These are phyloP conservation scores for Aspergillus unguis DNA, from an alignment of 2,329 filamentous ascomycete species.

Conservation along the genomic window DNA sequence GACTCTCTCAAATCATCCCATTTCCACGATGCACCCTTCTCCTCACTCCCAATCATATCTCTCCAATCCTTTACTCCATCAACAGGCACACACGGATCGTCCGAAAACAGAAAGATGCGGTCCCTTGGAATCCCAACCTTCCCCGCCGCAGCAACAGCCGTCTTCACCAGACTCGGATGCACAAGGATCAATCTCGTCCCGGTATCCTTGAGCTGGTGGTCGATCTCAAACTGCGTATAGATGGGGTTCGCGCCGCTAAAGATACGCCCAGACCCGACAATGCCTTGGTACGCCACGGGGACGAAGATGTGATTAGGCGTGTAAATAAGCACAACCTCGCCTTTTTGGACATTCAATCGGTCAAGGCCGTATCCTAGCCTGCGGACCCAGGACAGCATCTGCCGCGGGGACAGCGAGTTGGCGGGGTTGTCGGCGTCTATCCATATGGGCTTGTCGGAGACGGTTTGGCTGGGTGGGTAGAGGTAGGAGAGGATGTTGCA, in stretches of 20 bases:
- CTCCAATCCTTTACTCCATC: conserved; percentile 6
- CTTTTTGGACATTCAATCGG: not conserved
- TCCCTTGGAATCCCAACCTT: conserved; percentile 3
- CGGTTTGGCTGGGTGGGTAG: conserved; percentile 9
- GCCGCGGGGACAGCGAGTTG: conserved; percentile 10
- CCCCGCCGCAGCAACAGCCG: not conserved
- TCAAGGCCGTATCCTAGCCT: conserved; percentile 12
- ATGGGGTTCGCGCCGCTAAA: conserved; percentile 12
- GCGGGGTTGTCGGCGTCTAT: conserved; percentile 10
- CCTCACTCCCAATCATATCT: conserved; percentile 6
- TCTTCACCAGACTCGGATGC: conserved; percentile 5
- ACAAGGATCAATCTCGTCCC: conserved; percentile 4
- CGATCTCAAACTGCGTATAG: conserved; percentile 9
- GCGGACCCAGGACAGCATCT: conserved; percentile 10
- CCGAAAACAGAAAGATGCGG: conserved; percentile 10
- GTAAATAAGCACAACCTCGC: conserved; percentile 11
- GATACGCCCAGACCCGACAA: conserved; percentile 11
- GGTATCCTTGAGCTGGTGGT: conserved; percentile 10
- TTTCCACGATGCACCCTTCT: conserved; percentile 2
- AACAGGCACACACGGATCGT: not conserved
- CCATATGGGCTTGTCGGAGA: conserved; percentile 11
- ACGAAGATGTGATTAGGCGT: conserved; percentile 15
- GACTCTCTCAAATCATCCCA: conserved; percentile 7
- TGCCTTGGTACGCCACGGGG: conserved; percentile 12
- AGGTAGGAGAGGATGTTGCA: conserved; percentile 14